Percentiles rank a stretch among this genome's conserved stretches.
These are phyloP conservation scores for Penicillium roqueforti DNA, from an alignment of 495 filamentous ascomycete species.

Conservation along the genomic window DNA sequence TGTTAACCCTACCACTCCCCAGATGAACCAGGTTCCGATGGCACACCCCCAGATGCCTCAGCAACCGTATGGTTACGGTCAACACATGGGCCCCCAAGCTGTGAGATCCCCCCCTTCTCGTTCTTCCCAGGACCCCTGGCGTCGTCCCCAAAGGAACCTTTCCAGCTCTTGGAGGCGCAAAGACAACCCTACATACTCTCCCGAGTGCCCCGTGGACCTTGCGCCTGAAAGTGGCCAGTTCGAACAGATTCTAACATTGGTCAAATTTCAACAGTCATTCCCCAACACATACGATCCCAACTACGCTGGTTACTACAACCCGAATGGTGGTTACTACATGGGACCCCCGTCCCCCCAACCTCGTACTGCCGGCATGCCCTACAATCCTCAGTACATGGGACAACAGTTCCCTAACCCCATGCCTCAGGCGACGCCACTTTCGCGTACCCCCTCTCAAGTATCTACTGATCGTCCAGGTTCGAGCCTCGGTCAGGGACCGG, in stretches of 20 bases:
- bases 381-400: conserved; percentile 41
- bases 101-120: conserved; percentile 56
- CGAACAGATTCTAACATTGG: conserved; percentile 68
- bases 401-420: conserved; percentile 25
- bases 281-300: conserved; percentile 45
- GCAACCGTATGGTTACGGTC: conserved; percentile 58
- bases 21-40: conserved; percentile 60
- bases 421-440: conserved; percentile 64
- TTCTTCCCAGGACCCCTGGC: conserved; percentile 18
- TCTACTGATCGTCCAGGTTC: conserved; percentile 75
- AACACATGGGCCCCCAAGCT: conserved; percentile 56
- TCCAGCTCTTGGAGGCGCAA: neutral
- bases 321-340: conserved; percentile 39
- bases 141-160: conserved; percentile 15
- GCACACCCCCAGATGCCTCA: conserved; percentile 51
- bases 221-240: conserved; percentile 66
- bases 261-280: conserved; percentile 53
- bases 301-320: conserved; percentile 42
- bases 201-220: conserved; percentile 40
- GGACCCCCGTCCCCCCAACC: conserved; percentile 48
- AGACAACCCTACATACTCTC: neutral
- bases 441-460: conserved; percentile 76
- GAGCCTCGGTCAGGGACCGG: conserved; percentile 66
- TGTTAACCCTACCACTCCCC: conserved; percentile 65
- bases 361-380: conserved; percentile 51